Evolutionary conservation across 2,329 filamentous ascomycete genomes (phyloP).

Genomic region (Cladosporium cucumerinum): DNA sequence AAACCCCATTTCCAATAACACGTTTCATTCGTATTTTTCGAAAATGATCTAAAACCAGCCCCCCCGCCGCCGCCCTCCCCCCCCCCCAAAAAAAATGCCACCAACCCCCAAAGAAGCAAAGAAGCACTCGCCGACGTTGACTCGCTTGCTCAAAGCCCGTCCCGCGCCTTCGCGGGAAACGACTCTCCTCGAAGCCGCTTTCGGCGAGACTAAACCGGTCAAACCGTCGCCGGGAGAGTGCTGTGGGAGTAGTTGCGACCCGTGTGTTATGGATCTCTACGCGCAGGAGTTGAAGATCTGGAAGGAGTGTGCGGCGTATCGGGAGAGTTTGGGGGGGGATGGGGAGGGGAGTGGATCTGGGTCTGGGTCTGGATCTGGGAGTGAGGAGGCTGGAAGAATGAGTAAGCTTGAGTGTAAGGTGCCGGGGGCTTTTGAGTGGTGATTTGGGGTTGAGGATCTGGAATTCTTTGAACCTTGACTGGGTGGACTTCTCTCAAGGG

Average conservation of each 20-base stretch:
- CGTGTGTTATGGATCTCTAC: conserved; percentile 20
- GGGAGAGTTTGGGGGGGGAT: conserved; percentile 17
- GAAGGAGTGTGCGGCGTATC: conserved; percentile 17
- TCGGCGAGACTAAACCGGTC: neutral
- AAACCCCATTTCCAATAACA: neutral
- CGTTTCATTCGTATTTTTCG: too few relatives aligned
- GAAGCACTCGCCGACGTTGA: conserved; percentile 15
- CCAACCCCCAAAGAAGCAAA: conserved; percentile 5
- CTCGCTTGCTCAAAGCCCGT: conserved; percentile 14
- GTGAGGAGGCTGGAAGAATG: neutral
- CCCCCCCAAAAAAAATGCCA: too few relatives aligned
- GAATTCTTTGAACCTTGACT: neutral
- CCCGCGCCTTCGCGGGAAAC: conserved; percentile 13
- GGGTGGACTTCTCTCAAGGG: too few relatives aligned
- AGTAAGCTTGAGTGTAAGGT: neutral
- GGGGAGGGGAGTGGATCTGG: neutral
- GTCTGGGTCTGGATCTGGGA: neutral
- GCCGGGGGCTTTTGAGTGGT: conserved; percentile 10
- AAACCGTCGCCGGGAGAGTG: conserved; percentile 19
- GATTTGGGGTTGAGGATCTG: neutral
- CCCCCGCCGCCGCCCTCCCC: too few relatives aligned
- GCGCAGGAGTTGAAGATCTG: conserved; percentile 18
- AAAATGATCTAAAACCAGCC: too few relatives aligned
- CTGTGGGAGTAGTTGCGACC: conserved; percentile 19
- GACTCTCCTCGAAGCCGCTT: conserved; percentile 7